Conservation (phyloP, 805 yeast genomes). For the Wickerhamomyces subpelliculosus region DNA sequence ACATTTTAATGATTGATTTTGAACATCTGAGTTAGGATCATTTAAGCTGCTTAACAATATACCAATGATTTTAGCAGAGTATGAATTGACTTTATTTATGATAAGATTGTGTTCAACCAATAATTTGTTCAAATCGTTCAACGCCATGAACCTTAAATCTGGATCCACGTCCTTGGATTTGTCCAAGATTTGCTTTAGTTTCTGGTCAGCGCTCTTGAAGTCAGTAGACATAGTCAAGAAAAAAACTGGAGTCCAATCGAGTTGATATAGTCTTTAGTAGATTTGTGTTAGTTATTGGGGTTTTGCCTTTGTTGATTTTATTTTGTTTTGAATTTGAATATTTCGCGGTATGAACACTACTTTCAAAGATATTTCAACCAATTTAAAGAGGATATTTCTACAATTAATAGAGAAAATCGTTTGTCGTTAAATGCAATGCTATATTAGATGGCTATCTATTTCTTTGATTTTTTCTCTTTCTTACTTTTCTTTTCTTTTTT, state of each 20-base stretch:
- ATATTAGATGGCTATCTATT: background rate
- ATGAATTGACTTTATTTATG: constrained; percentile 21
- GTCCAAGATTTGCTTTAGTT: constrained; percentile 25
- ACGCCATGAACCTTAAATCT: constrained; percentile 79
- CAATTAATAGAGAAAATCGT: too few species aligned
- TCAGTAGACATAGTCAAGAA: constrained; percentile 19
- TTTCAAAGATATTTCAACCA: too few species aligned
- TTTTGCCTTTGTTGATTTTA: too few species aligned
- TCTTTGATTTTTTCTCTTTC: constrained; percentile 7
- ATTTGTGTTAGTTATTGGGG: too few species aligned
- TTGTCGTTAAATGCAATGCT: too few species aligned
- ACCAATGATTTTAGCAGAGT: constrained; percentile 30
- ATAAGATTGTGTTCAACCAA: constrained; percentile 24
- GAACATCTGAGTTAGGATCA: constrained; percentile 67
- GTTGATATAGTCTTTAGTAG: too few species aligned
- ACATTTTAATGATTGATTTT: constrained; percentile 63
- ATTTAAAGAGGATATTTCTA: too few species aligned
- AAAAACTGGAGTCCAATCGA: too few species aligned
- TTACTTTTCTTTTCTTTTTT: constrained; percentile 5
- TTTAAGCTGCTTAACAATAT: constrained; percentile 38
- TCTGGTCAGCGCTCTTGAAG: constrained; percentile 23
- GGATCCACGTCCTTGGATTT: constrained; percentile 65
- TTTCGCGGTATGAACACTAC: too few species aligned
- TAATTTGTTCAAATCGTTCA: constrained; percentile 58
- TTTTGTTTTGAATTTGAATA: too few species aligned